Evolutionary conservation across 192 early-diverging fungal species (phyloP).

Genomic region (Oehlia diaphana): DNA sequence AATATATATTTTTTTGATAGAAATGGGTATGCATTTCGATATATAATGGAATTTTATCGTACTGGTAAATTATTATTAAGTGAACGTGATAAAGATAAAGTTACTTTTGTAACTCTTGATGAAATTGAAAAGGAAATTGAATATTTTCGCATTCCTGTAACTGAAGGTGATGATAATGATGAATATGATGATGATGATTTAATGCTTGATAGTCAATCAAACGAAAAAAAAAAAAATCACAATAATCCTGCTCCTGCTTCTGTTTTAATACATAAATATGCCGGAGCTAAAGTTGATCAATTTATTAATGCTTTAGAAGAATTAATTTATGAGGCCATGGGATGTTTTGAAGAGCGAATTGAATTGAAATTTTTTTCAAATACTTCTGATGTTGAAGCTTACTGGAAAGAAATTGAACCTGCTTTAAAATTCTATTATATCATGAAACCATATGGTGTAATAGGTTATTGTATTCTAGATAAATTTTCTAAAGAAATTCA

Average conservation of each 20-base stretch:
- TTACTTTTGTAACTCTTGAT: background rate
- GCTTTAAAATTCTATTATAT: background rate
- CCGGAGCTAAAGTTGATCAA: background rate
- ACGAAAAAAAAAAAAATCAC: background rate
- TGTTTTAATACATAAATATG: background rate
- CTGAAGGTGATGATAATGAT: background rate
- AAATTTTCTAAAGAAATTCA: background rate
- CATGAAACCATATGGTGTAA: background rate
- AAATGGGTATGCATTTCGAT: constrained; percentile 19
- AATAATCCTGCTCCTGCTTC: background rate
- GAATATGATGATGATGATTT: background rate
- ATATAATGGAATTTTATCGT: constrained; percentile 24
- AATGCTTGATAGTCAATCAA: background rate
- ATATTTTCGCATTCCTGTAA: background rate
- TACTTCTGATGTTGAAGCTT: background rate
- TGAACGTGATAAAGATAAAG: background rate
- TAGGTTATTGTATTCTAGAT: background rate
- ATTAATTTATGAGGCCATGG: background rate
- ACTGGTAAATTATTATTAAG: constrained; percentile 13
- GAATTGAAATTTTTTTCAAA: background rate
- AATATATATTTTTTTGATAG: constrained; percentile 27
- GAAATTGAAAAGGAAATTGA: background rate
- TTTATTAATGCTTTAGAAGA: background rate
- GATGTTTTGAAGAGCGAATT: background rate
- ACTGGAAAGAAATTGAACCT: background rate